These are phyloP conservation scores for Penicillium sp. DNA, from an alignment of 2,329 filamentous ascomycete species.

Conservation along the genomic window DNA sequence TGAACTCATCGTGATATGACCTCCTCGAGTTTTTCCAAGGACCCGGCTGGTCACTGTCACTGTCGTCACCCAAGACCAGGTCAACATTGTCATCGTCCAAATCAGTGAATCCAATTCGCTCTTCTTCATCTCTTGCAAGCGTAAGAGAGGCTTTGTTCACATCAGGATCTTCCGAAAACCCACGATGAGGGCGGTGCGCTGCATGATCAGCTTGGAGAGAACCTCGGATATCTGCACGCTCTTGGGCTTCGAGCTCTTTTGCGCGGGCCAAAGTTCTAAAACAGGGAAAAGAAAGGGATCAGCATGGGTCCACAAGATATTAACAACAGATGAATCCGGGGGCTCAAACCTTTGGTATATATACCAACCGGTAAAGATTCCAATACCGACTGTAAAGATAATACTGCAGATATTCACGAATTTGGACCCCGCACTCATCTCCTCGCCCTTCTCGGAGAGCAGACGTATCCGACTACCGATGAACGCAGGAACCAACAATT, in stretches of 20 bases:
- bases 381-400: slow-evolving; percentile 59
- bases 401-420: slow-evolving; percentile 78
- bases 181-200: slow-evolving; percentile 26
- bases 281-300: not conserved
- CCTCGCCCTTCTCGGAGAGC: slow-evolving; percentile 71
- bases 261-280: slow-evolving; percentile 43
- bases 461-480: slow-evolving; percentile 75
- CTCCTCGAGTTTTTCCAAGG: slow-evolving; percentile 21
- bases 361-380: slow-evolving; percentile 66
- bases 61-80: slow-evolving; percentile 42
- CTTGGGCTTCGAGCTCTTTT: slow-evolving; percentile 42
- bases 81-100: slow-evolving; percentile 36
- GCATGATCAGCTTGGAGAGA: slow-evolving; percentile 31
- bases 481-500: slow-evolving; percentile 84
- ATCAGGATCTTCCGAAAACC: slow-evolving; percentile 35
- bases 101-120: slow-evolving; percentile 34
- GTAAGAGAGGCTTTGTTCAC: slow-evolving; percentile 34
- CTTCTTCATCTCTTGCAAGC: slow-evolving; percentile 38
- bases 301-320: not conserved
- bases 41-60: slow-evolving; percentile 23
- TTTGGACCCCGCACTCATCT: slow-evolving; percentile 72
- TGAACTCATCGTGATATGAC: slow-evolving; percentile 49
- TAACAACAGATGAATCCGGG: not conserved
- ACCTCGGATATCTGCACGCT: slow-evolving; percentile 34
- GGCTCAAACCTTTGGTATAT: slow-evolving; percentile 61